Conservation (phyloP, 176 grass and related monocot species). For the Cenchrus americanus region DNA sequence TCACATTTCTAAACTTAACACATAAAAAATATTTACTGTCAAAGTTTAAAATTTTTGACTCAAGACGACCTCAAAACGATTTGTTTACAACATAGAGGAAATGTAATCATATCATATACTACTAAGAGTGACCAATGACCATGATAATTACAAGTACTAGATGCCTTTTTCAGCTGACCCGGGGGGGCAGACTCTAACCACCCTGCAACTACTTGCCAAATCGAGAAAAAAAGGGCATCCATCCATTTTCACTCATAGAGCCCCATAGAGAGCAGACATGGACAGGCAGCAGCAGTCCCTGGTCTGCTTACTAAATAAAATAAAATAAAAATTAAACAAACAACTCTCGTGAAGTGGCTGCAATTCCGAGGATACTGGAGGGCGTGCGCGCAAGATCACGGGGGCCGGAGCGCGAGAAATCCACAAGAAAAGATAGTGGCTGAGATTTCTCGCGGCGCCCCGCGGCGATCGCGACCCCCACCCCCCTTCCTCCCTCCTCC, state of each 20-base stretch:
- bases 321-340: neutral
- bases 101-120: neutral
- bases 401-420: conserved; percentile 46
- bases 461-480: conserved; percentile 48
- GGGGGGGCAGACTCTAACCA: neutral
- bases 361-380: conserved; percentile 3
- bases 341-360: neutral
- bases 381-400: neutral
- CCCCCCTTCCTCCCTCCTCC: neutral
- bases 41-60: too few species aligned
- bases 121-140: neutral
- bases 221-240: neutral
- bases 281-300: neutral
- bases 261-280: neutral
- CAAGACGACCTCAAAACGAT: too few species aligned
- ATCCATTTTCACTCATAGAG: neutral
- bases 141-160: neutral
- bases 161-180: neutral
- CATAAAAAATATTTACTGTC: too few species aligned
- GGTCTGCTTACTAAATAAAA: neutral
- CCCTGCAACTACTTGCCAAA: neutral
- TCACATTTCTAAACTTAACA: too few species aligned
- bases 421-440: conserved; percentile 98
- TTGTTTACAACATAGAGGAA: neutral
- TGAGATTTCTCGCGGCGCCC: conserved; percentile 68